These are phyloP conservation scores for Gracilaria caudata DNA, from an alignment of 23 red algal species.

Conservation along the genomic window DNA sequence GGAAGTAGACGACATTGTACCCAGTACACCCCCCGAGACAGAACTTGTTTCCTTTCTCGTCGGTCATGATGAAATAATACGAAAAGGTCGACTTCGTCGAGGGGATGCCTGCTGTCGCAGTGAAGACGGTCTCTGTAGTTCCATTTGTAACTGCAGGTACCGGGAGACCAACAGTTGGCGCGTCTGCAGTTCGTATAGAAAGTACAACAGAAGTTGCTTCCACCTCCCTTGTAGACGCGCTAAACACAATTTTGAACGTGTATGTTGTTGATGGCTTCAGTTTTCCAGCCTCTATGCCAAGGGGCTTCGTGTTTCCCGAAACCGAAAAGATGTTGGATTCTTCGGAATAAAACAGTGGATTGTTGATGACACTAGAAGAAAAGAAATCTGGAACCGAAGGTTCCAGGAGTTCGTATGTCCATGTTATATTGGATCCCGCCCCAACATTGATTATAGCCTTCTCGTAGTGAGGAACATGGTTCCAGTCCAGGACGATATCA, in stretches of 20 bases:
- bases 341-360: constrained; percentile 50
- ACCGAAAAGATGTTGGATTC: constrained; percentile 47
- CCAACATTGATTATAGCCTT: constrained; percentile 49
- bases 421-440: constrained; percentile 29
- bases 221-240: constrained; percentile 11
- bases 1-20: constrained; percentile 68
- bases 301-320: constrained; percentile 63
- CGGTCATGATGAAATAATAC: constrained; percentile 76
- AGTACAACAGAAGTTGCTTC: constrained; percentile 55
- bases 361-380: constrained; percentile 58
- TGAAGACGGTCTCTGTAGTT: constrained; percentile 40
- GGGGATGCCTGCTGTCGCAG: constrained; percentile 63
- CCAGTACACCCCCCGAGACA: constrained; percentile 79
- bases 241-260: constrained; percentile 63
- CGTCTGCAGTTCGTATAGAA: constrained; percentile 57
- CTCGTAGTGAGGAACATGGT: constrained; percentile 63
- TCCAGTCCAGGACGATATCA: constrained; percentile 45
- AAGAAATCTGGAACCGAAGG: constrained; percentile 58
- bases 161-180: constrained; percentile 39
- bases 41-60: constrained; percentile 44
- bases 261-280: constrained; percentile 68
- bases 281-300: constrained; percentile 61
- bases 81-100: constrained; percentile 26
- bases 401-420: constrained; percentile 73
- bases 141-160: constrained; percentile 54